Evolutionary conservation across 2,329 filamentous ascomycete species (phyloP).

Genomic region (Fusarium foetens): DNA sequence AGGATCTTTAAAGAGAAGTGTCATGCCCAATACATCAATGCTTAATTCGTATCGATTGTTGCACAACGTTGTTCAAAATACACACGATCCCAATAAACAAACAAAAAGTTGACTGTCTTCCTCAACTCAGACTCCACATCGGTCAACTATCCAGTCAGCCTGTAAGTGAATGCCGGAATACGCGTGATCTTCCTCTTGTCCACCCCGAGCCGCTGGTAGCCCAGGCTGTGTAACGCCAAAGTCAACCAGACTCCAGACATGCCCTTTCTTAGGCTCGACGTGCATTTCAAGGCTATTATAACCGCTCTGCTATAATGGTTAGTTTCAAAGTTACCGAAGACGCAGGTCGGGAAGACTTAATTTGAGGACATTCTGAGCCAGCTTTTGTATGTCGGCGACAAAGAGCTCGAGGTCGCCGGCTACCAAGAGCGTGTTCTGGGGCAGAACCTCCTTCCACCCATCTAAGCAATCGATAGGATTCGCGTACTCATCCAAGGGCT

Average conservation of each 20-base stretch:
- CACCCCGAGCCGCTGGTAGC: fast-evolving
- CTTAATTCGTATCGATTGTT: too few relatives aligned
- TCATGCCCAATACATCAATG: too few relatives aligned
- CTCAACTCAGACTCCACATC: not conserved
- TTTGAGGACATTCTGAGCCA: not conserved
- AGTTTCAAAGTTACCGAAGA: fast-evolving
- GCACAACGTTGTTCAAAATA: too few relatives aligned
- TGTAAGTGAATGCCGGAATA: not conserved
- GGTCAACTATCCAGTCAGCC: not conserved
- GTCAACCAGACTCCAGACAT: not conserved
- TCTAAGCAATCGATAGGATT: not conserved
- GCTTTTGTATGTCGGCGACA: not conserved
- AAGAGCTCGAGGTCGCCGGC: not conserved
- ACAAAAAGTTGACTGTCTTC: too few relatives aligned
- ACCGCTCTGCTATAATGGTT: not conserved
- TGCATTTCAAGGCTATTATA: not conserved
- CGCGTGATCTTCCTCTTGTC: not conserved
- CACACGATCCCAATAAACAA: too few relatives aligned
- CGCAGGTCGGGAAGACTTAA: not conserved
- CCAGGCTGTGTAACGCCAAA: not conserved
- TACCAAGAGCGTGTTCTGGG: not conserved
- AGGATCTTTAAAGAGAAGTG: too few relatives aligned
- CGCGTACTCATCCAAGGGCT: not conserved
- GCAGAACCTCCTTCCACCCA: not conserved
- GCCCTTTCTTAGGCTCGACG: not conserved